phyloP scores from a whole-genome alignment of 192 early-diverging fungal genomes.

The Umbelopsis isabellina region DNA sequence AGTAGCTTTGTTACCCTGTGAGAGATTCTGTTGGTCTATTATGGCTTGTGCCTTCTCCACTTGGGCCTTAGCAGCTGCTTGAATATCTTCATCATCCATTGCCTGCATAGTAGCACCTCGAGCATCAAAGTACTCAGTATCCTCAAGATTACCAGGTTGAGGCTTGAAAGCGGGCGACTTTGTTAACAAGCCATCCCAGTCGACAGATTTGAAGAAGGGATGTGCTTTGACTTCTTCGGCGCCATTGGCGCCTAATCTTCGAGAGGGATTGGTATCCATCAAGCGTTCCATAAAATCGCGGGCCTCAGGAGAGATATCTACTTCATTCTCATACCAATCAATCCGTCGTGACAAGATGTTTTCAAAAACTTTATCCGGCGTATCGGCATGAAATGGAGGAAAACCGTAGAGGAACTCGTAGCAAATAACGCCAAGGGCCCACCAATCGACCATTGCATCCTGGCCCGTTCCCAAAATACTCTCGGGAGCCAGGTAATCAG shows the following conservation, averaged over 20 bases:
- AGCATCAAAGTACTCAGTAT: constrained; percentile 94
- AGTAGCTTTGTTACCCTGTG: constrained; percentile 5
- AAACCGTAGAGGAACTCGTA: constrained; percentile 86
- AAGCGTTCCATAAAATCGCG: constrained; percentile 79
- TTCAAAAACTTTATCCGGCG: constrained; percentile 81
- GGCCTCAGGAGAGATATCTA: constrained; percentile 73
- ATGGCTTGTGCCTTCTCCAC: constrained; percentile 39
- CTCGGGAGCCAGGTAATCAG: constrained; percentile 89
- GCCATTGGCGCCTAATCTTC: constrained; percentile 69
- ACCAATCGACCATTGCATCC: constrained; percentile 88
- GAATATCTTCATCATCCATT: constrained; percentile 44
- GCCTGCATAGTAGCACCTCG: constrained; percentile 73
- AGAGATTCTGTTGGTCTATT: constrained; percentile 25
- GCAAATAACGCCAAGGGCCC: constrained; percentile 87
- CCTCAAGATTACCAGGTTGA: constrained; percentile 70
- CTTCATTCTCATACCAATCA: constrained; percentile 73
- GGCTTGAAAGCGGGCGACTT: constrained; percentile 84
- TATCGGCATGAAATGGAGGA: constrained; percentile 82
- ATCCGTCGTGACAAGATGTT: constrained; percentile 77
- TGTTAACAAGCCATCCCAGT: constrained; percentile 69
- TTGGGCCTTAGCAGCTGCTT: constrained; percentile 41
- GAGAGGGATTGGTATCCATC: constrained; percentile 64
- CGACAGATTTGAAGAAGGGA: constrained; percentile 72
- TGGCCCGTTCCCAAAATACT: constrained; percentile 84
- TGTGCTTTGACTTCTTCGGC: constrained; percentile 79